Evolutionary conservation across 177 flowering plant species (phyloP), one percentile per base, ranked within the genome.

Genomic region (Tripterygium wilfordii): DNA sequence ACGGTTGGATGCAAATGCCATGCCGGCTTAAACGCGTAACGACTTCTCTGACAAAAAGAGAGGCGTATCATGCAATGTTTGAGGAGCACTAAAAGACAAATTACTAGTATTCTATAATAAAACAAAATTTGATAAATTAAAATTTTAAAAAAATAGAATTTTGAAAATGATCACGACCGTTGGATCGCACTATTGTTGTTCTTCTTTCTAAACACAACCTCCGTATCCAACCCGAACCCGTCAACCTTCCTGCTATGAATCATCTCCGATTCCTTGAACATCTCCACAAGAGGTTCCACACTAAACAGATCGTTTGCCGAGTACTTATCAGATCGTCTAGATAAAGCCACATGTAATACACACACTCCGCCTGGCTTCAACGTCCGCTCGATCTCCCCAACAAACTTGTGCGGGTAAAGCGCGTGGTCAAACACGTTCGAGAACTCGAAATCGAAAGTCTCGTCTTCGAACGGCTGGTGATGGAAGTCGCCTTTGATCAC

Each of bases 351-450:
- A 70, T 92, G 96, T 21, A 92, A 29, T 1, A 86, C 96, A 58
- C 91, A 82, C 0, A 88, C 65, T 40, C 98, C 98, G 0, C 83
- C 82, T 2, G 80, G 78, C 61, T 60, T 80, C 63, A 92, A 53
- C 62, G 98, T 92, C 80, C 98, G 78, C 51, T 92, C 87, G 67
- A 92, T 86, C 82, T 92, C 98, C 40, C 54, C 71, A 8, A 79
- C 96, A 52, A 88, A 92, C 51, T 48, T 64, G 3, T 43, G 43
- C 71, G 96, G 96, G 44, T 78, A 88, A 13, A 92, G 60, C 30
- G 98, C 96, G 63, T 92, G 98, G 39, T 92, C 98, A 56, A 92
- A 92, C 67, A 92, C 98, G 71, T 92, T 92, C 0, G 97, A 89
- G 75, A 92, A 92, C 36, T 92, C 96, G 54, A 92, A 86, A 49